Evolutionary conservation across 345 rosid genomes (phyloP), one percentile per base, ranked within the genome.

Genomic region (Limnanthes douglasii): DNA sequence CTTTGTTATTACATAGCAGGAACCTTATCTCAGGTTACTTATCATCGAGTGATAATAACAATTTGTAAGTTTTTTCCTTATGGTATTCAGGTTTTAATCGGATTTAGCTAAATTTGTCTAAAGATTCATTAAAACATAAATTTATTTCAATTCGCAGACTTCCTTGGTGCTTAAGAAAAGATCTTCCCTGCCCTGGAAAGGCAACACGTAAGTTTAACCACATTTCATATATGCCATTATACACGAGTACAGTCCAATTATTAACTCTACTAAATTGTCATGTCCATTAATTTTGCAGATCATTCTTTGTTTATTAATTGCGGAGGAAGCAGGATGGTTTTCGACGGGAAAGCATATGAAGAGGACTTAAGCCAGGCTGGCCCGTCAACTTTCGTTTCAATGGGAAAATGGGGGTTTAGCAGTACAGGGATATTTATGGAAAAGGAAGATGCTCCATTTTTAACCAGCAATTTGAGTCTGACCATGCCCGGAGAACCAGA

Each of bases 241-340:
- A n/a, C n/a, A n/a, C n/a, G n/a, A n/a, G n/a, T n/a, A n/a, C n/a
- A n/a, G n/a, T n/a, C n/a, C n/a, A n/a, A n/a, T n/a, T n/a, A n/a
- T n/a, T n/a, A n/a, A n/a, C n/a, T n/a, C 1, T 9, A 4, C 1
- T 4, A 10, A 29, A 29, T 1, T 29, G 5, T 6, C 22, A 31
- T 18, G 25, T 34, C 7, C 11, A 4, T 25, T n/a, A 15, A 30
- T 13, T 48, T 16, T 17, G 32, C 72, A 84, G 98, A 61, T 6
- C 56, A 63, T 61, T 70, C 81, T 15, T 53, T 84, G 56, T 84
- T 70, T 39, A 84, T 84, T 21, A 79, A 90, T 34, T 74, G 94
- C 31, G 95, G 95, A 34, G 95, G 98, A 32, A 11, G 2, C 6
- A 1, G 1, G 5, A 9, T 31, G 7, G 1, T 3, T 5, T 10